Percentiles rank a stretch among this genome's conserved stretches.
Conservation (phyloP, 352 stramenopile species). For the Phytophthora capsici region DNA sequence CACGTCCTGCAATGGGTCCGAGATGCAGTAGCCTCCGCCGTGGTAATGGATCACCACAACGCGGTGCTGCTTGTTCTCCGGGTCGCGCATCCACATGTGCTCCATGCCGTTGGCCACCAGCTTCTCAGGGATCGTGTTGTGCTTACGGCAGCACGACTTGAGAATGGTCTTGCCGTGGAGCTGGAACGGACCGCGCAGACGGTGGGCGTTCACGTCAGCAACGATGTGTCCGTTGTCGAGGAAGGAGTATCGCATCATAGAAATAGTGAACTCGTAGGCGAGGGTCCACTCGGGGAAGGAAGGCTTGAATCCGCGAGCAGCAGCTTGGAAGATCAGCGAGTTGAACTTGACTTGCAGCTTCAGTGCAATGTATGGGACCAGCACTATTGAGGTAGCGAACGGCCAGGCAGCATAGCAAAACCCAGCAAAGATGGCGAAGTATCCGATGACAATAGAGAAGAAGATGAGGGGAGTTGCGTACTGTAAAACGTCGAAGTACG, state of each 20-base stretch:
- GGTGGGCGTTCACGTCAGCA: slow-evolving; percentile 29
- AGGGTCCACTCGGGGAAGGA: slow-evolving; percentile 47
- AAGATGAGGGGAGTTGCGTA: slow-evolving; percentile 2
- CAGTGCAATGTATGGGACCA: slow-evolving; percentile 35
- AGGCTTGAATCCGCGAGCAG: slow-evolving; percentile 33
- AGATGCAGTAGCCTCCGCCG: slow-evolving; percentile 10
- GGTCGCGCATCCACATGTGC: slow-evolving; percentile 18
- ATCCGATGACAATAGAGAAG: slow-evolving; percentile 12
- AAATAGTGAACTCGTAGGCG: slow-evolving; percentile 40
- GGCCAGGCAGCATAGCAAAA: slow-evolving; percentile 29
- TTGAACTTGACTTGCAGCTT: slow-evolving; percentile 35
- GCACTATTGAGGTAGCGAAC: slow-evolving; percentile 28
- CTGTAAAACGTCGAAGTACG: slow-evolving; percentile 4
- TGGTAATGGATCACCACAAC: slow-evolving; percentile 23
- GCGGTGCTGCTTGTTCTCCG: slow-evolving; percentile 4
- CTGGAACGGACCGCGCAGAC: slow-evolving; percentile 36
- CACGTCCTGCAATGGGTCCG: slow-evolving; percentile 9
- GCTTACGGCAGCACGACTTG: background rate
- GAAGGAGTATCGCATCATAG: slow-evolving; percentile 44
- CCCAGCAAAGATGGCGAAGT: slow-evolving; percentile 22
- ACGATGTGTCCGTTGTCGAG: slow-evolving; percentile 44
- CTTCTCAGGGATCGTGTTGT: slow-evolving; percentile 16
- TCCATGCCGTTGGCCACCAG: background rate
- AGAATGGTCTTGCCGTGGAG: slow-evolving; percentile 28
- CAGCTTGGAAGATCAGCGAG: slow-evolving; percentile 18